Evolutionary conservation across 306 rosid species (phyloP).

Genomic region (Echinosophora koreensis): DNA sequence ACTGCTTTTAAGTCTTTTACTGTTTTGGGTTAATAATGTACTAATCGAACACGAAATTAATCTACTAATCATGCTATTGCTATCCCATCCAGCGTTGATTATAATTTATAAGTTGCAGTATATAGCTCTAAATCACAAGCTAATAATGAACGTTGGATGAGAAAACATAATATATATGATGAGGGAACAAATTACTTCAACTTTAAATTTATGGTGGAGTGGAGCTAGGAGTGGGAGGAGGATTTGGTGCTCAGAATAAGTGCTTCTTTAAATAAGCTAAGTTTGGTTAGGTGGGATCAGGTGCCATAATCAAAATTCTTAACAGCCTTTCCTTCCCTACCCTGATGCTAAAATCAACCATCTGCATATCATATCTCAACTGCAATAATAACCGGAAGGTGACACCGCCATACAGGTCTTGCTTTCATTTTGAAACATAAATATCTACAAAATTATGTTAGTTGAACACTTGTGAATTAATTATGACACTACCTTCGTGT

Average conservation of each 20-base stretch:
- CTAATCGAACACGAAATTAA: background rate
- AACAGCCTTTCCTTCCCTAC: slow-evolving; percentile 33
- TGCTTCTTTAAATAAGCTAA: slow-evolving; percentile 54
- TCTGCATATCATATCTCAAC: slow-evolving; percentile 42
- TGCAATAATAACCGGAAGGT: slow-evolving; percentile 48
- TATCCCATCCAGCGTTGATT: background rate
- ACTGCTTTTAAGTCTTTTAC: background rate
- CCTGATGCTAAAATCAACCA: slow-evolving; percentile 47
- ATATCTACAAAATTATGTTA: slow-evolving; percentile 33
- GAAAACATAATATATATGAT: slow-evolving; percentile 37
- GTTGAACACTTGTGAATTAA: too few relatives aligned
- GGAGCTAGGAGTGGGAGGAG: slow-evolving; percentile 54
- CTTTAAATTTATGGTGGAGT: slow-evolving; percentile 44
- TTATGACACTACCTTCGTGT: too few relatives aligned
- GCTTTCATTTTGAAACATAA: slow-evolving; percentile 42
- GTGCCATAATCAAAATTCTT: slow-evolving; percentile 59
- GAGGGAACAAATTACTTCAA: slow-evolving; percentile 42
- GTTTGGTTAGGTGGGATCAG: slow-evolving; percentile 64
- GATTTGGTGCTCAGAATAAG: slow-evolving; percentile 84
- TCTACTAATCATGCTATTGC: background rate
- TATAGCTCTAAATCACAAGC: slow-evolving; percentile 10
- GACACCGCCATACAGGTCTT: slow-evolving; percentile 47
- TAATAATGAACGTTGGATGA: slow-evolving; percentile 48
- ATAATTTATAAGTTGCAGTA: background rate
- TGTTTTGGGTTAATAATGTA: background rate